These are phyloP conservation scores for Lithocarpus polystachyus DNA, from an alignment of 306 rosid genomes.

Conservation along the genomic window DNA sequence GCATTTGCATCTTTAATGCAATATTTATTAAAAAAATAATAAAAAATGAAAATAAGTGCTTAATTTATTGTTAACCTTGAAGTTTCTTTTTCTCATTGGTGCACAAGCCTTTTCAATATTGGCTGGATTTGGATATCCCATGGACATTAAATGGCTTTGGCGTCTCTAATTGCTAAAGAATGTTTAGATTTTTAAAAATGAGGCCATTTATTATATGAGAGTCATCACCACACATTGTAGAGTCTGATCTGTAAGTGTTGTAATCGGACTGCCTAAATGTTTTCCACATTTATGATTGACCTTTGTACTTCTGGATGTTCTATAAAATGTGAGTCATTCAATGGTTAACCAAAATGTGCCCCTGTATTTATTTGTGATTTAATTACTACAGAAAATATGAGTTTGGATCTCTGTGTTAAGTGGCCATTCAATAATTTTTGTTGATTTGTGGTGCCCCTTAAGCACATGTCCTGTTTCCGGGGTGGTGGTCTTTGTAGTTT, in stretches of 20 bases:
- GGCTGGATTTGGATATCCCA: not conserved
- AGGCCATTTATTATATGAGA: not conserved
- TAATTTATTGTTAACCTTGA: not conserved
- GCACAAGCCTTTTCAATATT: not conserved
- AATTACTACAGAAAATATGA: not conserved
- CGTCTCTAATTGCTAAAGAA: slow-evolving; percentile 14
- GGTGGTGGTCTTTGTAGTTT: no score
- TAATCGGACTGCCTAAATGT: not conserved
- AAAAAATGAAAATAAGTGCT: not conserved
- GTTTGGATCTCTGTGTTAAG: no score
- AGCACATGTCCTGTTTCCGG: no score
- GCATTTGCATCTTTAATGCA: not conserved
- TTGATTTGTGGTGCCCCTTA: no score
- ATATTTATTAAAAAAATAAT: not conserved
- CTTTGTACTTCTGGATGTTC: not conserved
- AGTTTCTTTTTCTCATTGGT: slow-evolving; percentile 4
- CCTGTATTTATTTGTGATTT: not conserved
- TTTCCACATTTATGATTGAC: not conserved
- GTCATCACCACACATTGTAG: slow-evolving; percentile 15
- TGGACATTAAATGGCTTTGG: not conserved
- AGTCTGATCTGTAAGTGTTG: not conserved
- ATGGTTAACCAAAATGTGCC: not conserved
- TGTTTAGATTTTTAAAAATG: slow-evolving; percentile 8
- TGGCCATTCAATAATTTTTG: no score
- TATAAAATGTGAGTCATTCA: not conserved